Evolutionary conservation across 2,329 filamentous ascomycete genomes (phyloP).

Genomic region (Claviceps lovelessii): DNA sequence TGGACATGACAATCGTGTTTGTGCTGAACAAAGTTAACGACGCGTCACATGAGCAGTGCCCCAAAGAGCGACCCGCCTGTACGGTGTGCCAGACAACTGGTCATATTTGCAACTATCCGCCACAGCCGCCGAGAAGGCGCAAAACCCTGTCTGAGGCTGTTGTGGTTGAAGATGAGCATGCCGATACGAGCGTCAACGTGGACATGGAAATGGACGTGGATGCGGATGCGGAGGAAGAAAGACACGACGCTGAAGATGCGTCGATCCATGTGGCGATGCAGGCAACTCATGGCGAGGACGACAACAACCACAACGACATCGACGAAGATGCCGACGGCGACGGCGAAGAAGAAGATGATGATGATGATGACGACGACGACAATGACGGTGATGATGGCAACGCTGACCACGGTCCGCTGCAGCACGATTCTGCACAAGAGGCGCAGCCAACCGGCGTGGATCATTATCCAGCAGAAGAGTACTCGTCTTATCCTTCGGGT

Average conservation of each 20-base stretch:
- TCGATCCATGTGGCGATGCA: background rate
- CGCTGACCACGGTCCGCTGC: conserved; percentile 7
- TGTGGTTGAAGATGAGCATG: conserved; percentile 6
- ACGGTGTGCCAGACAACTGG: conserved; percentile 20
- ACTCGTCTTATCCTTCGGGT: conserved; percentile 15
- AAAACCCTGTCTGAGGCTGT: conserved; percentile 11
- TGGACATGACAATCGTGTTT: background rate
- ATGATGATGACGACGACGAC: conserved; percentile 5
- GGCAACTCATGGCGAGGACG: background rate
- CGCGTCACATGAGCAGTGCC: conserved; percentile 19
- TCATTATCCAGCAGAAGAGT: conserved; percentile 5
- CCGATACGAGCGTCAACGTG: conserved; percentile 4
- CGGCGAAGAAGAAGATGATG: conserved; percentile 5
- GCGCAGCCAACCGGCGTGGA: conserved; percentile 2
- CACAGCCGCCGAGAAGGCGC: conserved; percentile 15
- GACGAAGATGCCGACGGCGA: background rate
- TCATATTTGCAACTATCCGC: conserved; percentile 25
- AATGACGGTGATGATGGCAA: background rate
- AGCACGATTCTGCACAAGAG: background rate
- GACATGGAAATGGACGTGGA: conserved; percentile 5
- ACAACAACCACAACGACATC: background rate
- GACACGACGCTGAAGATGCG: background rate
- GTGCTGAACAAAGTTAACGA: conserved; percentile 8
- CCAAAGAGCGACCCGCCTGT: conserved; percentile 26
- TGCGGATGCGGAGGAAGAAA: background rate